Conservation (phyloP, 164 flowering plant species). For the Hamamelis virginiana region DNA sequence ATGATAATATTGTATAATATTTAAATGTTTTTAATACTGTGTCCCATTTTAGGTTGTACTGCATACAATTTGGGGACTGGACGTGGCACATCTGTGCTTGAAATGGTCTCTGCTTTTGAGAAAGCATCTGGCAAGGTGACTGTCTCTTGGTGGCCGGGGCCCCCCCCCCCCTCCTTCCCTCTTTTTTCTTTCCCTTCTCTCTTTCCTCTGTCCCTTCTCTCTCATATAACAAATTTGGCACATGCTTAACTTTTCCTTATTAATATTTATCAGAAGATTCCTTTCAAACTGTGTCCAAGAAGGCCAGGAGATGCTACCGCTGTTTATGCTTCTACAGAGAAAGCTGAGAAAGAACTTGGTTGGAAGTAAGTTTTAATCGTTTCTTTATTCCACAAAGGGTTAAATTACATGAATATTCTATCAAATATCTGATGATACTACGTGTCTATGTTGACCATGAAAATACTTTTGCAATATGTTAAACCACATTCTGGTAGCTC, state of each 20-base stretch:
- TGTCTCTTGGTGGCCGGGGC: background rate
- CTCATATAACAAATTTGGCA: background rate
- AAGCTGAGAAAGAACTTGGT: constrained; percentile 79
- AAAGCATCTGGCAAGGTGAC: constrained; percentile 76
- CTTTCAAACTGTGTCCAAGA: constrained; percentile 69
- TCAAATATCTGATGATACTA: background rate
- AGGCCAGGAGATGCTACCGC: constrained; percentile 94
- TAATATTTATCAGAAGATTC: constrained; percentile 51
- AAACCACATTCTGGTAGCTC: no score
- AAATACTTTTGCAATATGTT: background rate
- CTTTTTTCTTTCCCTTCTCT: no score
- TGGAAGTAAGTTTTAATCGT: constrained; percentile 71
- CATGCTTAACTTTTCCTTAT: background rate
- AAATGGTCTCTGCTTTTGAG: constrained; percentile 78
- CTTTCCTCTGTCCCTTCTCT: no score
- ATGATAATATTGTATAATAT: background rate
- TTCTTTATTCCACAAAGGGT: background rate
- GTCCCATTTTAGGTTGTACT: constrained; percentile 52
- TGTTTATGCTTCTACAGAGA: constrained; percentile 86
- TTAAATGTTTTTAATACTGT: background rate
- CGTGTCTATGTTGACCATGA: background rate
- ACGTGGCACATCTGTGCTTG: constrained; percentile 66
- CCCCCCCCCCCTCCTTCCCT: background rate
- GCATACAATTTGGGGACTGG: constrained; percentile 86
- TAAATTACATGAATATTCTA: background rate